These are phyloP conservation scores for Alternaria solani DNA, from an alignment of 2,329 filamentous ascomycete species.

Conservation along the genomic window DNA sequence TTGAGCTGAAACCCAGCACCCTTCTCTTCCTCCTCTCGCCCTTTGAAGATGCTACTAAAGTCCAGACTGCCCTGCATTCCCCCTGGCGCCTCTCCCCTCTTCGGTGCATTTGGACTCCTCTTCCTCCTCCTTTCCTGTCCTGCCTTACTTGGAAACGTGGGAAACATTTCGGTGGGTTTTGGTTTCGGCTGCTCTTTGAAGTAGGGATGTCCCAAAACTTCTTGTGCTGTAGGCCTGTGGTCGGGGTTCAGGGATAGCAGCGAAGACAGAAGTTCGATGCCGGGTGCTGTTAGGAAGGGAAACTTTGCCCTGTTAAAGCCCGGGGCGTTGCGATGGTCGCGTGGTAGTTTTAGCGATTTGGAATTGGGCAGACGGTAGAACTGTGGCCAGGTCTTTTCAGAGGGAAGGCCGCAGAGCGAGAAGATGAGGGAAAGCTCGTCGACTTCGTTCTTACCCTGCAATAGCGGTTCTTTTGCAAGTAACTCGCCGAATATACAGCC, in stretches of 20 bases:
- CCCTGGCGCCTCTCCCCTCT: constrained; percentile 68
- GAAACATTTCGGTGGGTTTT: constrained; percentile 91
- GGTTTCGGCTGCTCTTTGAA: constrained; percentile 89
- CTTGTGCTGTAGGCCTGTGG: constrained; percentile 71
- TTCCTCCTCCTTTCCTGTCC: constrained; percentile 83
- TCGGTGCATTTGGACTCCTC: constrained; percentile 82
- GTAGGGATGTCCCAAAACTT: constrained; percentile 82
- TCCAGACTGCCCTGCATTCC: constrained; percentile 57
- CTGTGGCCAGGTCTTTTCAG: constrained; percentile 81
- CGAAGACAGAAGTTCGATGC: constrained; percentile 71
- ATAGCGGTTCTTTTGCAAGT: constrained; percentile 78
- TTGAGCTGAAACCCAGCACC: constrained; percentile 57
- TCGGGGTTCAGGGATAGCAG: constrained; percentile 80
- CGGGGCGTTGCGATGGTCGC: constrained; percentile 43
- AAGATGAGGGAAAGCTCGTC: constrained; percentile 85
- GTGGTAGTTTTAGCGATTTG: constrained; percentile 72
- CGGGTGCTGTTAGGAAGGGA: constrained; percentile 79
- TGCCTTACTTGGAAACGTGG: constrained; percentile 94
- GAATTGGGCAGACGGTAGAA: constrained; percentile 91
- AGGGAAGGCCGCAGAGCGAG: constrained; percentile 85
- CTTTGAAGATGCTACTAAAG: constrained; percentile 61
- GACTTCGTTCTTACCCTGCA: constrained; percentile 92
- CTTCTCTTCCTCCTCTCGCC: constrained; percentile 56
- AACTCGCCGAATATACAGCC: constrained; percentile 97
- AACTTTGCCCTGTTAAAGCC: constrained; percentile 78